A percentile compares a stretch with the other conserved stretches of the same genome.
Evolutionary conservation across 176 grass and related monocot species (phyloP).

Genomic region (Avena atlantica): DNA sequence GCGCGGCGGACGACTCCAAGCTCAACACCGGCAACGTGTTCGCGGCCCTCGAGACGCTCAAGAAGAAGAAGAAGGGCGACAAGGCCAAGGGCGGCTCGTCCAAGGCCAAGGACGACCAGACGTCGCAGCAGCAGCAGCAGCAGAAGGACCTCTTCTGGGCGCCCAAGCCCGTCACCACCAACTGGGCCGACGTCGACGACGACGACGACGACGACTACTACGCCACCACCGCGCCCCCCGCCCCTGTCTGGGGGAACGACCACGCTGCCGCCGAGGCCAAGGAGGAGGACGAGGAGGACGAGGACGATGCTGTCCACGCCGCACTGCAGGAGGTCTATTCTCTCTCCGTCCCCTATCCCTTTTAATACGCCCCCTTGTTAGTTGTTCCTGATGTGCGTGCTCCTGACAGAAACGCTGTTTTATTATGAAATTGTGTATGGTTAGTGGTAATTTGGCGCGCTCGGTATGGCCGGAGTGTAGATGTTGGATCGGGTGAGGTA

Average conservation of each 20-base stretch:
- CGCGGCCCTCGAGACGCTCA: constrained; percentile 92
- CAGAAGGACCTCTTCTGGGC: constrained; percentile 79
- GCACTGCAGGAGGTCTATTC: constrained; percentile 64
- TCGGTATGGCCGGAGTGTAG: not conserved
- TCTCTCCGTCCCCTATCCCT: not conserved
- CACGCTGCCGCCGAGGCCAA: constrained; percentile 21
- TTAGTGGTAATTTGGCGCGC: not conserved
- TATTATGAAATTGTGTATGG: not conserved
- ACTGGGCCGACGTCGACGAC: constrained; percentile 95
- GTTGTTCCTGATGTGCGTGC: not conserved
- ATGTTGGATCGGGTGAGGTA: not conserved
- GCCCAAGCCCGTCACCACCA: constrained; percentile 69
- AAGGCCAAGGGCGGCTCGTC: constrained; percentile 61
- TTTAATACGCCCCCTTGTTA: not conserved
- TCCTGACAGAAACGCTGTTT: not conserved
- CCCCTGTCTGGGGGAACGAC: constrained; percentile 55
- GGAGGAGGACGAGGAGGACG: constrained; percentile 18
- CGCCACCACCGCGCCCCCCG: constrained; percentile 84
- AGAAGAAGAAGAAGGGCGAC: constrained; percentile 97
- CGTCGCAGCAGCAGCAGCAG: constrained; percentile 34
- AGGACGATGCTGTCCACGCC: constrained; percentile 45
- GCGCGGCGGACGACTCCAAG: constrained; percentile 67
- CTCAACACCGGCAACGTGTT: constrained; percentile 92
- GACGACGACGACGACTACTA: constrained; percentile 97
- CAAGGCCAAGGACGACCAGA: constrained; percentile 44